phyloP scores from a whole-genome alignment of 495 filamentous ascomycete genomes.

The Symbiotaphrina buchneri region DNA sequence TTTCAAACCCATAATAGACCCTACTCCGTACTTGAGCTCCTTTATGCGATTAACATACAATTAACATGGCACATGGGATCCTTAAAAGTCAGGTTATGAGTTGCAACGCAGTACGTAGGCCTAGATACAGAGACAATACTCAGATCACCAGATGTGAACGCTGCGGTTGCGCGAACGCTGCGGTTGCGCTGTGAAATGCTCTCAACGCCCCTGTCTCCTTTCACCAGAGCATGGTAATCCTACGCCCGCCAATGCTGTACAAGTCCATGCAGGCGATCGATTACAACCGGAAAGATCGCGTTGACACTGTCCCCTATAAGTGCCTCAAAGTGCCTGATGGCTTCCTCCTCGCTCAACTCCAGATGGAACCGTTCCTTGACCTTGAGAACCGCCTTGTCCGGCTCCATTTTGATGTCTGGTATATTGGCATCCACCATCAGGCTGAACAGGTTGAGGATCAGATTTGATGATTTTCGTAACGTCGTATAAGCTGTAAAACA shows the following conservation, averaged over 20 bases:
- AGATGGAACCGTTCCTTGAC: conserved; percentile 86
- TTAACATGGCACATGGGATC: too few relatives aligned
- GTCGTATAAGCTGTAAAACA: conserved; percentile 91
- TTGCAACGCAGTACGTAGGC: too few relatives aligned
- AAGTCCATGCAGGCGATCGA: conserved; percentile 85
- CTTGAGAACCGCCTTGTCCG: conserved; percentile 80
- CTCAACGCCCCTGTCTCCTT: neutral
- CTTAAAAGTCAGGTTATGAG: too few relatives aligned
- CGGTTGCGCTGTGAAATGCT: too few relatives aligned
- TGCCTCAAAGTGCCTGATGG: conserved; percentile 63
- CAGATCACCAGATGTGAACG: too few relatives aligned
- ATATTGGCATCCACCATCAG: conserved; percentile 96
- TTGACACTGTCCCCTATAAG: conserved; percentile 78
- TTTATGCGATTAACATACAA: too few relatives aligned
- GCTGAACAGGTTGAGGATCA: conserved; percentile 92
- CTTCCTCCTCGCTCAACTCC: conserved; percentile 85
- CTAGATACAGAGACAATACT: too few relatives aligned
- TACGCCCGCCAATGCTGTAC: conserved; percentile 74
- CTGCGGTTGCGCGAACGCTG: too few relatives aligned
- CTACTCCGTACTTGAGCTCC: too few relatives aligned
- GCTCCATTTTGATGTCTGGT: conserved; percentile 79
- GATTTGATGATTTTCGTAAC: conserved; percentile 63
- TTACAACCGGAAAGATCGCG: conserved; percentile 75
- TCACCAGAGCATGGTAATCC: too few relatives aligned
- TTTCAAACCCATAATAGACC: too few relatives aligned